Evolutionary conservation across 148 eudicot species (phyloP).

Genomic region (Drosera capensis): DNA sequence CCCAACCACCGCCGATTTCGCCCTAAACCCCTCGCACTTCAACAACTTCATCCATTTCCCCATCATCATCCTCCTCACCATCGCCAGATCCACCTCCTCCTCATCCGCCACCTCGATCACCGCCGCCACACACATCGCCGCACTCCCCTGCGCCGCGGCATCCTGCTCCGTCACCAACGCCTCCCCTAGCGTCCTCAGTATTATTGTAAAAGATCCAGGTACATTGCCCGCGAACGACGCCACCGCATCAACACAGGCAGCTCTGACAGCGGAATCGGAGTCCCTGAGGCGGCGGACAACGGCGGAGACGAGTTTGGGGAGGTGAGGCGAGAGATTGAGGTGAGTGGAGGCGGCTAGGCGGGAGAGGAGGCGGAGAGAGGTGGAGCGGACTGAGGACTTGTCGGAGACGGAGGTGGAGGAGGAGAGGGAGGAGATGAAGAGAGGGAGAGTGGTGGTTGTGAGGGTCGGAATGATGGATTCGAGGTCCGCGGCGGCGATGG

Average conservation of each 20-base stretch:
- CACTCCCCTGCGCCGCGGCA: slow-evolving; percentile 27
- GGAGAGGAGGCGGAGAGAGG: slow-evolving; percentile 24
- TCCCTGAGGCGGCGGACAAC: slow-evolving; percentile 44
- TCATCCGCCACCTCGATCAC: slow-evolving; percentile 32
- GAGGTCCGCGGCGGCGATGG: slow-evolving; percentile 31
- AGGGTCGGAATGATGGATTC: slow-evolving; percentile 23
- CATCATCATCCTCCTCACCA: slow-evolving; percentile 22
- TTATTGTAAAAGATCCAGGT: slow-evolving; percentile 18
- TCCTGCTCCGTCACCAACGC: slow-evolving; percentile 37
- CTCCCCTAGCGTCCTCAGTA: slow-evolving; percentile 18
- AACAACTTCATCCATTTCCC: slow-evolving; percentile 30
- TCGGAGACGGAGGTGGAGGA: slow-evolving; percentile 27
- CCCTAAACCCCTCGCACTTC: slow-evolving; percentile 28
- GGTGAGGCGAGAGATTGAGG: slow-evolving; percentile 24
- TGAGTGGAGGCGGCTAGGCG: slow-evolving; percentile 13
- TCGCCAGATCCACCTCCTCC: slow-evolving; percentile 14
- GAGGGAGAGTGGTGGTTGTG: slow-evolving; percentile 18
- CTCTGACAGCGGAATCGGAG: slow-evolving; percentile 28
- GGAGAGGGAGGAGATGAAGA: slow-evolving; percentile 39
- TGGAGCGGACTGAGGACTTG: slow-evolving; percentile 41
- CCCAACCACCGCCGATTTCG: slow-evolving; percentile 33
- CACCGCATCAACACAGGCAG: slow-evolving; percentile 8
- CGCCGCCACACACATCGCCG: slow-evolving; percentile 35
- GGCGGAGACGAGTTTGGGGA: slow-evolving; percentile 28
- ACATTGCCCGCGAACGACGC: slow-evolving; percentile 5